phyloP scores from a whole-genome alignment of 2,329 filamentous ascomycete species.

The Microdochium trichocladiopsis region DNA sequence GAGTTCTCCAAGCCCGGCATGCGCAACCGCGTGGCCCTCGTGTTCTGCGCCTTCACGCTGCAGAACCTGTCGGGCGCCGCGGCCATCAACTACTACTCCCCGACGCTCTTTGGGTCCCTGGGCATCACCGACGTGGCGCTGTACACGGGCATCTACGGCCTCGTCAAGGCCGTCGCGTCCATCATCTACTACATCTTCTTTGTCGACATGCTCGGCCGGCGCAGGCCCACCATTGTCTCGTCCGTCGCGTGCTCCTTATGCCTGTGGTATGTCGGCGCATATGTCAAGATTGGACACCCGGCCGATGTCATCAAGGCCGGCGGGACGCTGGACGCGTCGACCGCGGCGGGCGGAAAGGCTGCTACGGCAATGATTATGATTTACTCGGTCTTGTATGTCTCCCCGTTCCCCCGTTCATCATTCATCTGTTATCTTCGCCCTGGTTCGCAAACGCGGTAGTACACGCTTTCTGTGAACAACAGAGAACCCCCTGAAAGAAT shows the following conservation, averaged over 20 bases:
- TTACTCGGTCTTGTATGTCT: conserved; percentile 42
- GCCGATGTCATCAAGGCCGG: conserved; percentile 34
- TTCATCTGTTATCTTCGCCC: neutral
- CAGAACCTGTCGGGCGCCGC: conserved; percentile 33
- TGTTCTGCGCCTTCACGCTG: conserved; percentile 28
- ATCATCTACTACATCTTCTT: conserved; percentile 32
- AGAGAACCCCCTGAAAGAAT: too few species aligned
- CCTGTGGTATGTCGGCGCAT: conserved; percentile 44
- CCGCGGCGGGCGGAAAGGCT: conserved; percentile 38
- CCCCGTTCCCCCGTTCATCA: neutral
- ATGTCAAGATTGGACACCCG: conserved; percentile 44
- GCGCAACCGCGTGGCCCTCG: conserved; percentile 29
- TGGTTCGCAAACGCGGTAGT: too few species aligned
- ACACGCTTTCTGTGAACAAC: too few species aligned
- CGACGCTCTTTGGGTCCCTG: conserved; percentile 31
- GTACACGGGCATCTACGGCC: conserved; percentile 44
- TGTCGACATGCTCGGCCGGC: conserved; percentile 31
- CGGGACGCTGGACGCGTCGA: conserved; percentile 30
- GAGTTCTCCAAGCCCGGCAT: conserved; percentile 30
- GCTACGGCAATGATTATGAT: conserved; percentile 49
- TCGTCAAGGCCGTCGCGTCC: conserved; percentile 32
- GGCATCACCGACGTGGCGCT: conserved; percentile 36
- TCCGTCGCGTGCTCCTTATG: conserved; percentile 38
- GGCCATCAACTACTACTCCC: conserved; percentile 36
- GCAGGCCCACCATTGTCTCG: conserved; percentile 35